phyloP scores from a whole-genome alignment of 768 basidiomycete species.

The Collybia nuda region DNA sequence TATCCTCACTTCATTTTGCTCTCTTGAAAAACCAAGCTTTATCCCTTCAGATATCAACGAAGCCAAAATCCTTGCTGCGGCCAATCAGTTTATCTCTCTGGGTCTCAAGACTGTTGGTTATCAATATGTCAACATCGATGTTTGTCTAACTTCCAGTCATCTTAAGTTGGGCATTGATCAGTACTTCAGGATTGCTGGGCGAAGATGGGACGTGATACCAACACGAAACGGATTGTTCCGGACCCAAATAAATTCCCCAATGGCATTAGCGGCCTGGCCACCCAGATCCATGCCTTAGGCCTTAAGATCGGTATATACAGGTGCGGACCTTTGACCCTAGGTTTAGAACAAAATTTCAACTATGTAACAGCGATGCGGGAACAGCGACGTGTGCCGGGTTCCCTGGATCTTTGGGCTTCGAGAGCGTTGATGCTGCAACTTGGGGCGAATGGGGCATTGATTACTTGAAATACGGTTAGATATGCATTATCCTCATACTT shows the following conservation, averaged over 20 bases:
- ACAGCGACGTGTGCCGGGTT: conserved; percentile 51
- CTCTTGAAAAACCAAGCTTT: background rate
- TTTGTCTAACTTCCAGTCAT: conserved; percentile 16
- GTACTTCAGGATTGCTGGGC: conserved; percentile 50
- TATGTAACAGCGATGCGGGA: conserved; percentile 44
- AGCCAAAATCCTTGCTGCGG: conserved; percentile 42
- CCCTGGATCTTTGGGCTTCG: conserved; percentile 53
- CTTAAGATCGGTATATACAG: conserved; percentile 56
- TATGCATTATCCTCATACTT: background rate
- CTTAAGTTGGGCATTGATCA: background rate
- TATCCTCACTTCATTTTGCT: background rate
- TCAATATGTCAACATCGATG: conserved; percentile 53
- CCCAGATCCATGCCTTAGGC: conserved; percentile 45
- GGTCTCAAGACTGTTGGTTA: conserved; percentile 50
- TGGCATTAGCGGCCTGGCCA: conserved; percentile 45
- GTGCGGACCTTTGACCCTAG: conserved; percentile 17
- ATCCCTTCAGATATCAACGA: conserved; percentile 39
- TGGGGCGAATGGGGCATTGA: conserved; percentile 57
- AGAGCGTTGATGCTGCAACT: conserved; percentile 50
- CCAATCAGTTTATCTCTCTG: conserved; percentile 43
- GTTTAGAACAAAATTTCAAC: background rate
- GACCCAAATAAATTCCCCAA: conserved; percentile 53
- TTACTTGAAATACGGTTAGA: conserved; percentile 51
- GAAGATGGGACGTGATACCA: conserved; percentile 35
- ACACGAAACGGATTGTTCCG: conserved; percentile 41